Conservation (phyloP, 768 basidiomycete species). For the Hypholoma sublateritium region DNA sequence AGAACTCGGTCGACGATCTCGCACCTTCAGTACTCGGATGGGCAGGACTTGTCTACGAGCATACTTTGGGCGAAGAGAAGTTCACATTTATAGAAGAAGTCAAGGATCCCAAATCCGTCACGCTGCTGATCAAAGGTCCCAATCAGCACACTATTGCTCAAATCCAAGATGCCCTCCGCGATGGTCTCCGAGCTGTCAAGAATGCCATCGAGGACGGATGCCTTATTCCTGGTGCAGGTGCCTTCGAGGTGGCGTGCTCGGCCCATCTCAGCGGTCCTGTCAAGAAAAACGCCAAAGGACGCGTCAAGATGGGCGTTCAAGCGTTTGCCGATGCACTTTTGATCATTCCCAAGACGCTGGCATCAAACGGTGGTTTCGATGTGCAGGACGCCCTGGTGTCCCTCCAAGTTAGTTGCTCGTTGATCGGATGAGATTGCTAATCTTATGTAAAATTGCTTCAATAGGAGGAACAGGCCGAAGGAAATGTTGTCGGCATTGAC, state of each 20-base stretch:
- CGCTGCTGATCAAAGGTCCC: conserved; percentile 95
- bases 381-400: conserved; percentile 94
- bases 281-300: conserved; percentile 87
- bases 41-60: conserved; percentile 98
- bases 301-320: conserved; percentile 95
- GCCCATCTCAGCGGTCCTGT: conserved; percentile 76
- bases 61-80: conserved; percentile 98
- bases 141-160: conserved; percentile 95
- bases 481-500: conserved; percentile 90
- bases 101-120: conserved; percentile 92
- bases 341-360: conserved; percentile 94
- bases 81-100: conserved; percentile 98
- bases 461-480: conserved; percentile 92
- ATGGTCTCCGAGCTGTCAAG: conserved; percentile 94
- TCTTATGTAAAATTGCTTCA: not conserved
- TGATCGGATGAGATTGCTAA: not conserved
- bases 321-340: conserved; percentile 95
- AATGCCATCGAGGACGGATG: conserved; percentile 91
- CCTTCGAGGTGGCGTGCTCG: conserved; percentile 93
- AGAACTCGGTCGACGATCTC: conserved; percentile 97
- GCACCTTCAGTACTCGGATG: conserved; percentile 90
- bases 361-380: conserved; percentile 94
- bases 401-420: conserved; percentile 60
- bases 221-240: conserved; percentile 94
- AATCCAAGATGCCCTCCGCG: conserved; percentile 97